Evolutionary conservation across 148 eudicot genomes (phyloP).

Genomic region (Chenopodium berlandieri): DNA sequence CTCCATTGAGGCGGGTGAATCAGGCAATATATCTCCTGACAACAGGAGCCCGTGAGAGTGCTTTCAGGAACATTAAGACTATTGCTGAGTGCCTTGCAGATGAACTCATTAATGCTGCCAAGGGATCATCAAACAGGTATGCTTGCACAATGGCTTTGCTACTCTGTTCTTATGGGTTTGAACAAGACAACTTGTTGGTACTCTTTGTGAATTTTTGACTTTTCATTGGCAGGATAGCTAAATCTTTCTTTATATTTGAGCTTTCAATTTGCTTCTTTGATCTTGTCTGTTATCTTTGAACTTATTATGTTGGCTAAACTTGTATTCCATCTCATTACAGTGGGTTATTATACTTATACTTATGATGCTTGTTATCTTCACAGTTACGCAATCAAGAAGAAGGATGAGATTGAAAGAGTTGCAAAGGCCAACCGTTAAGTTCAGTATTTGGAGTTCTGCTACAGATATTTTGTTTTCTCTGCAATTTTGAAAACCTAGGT

Average conservation of each 20-base stretch:
- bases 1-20: slow-evolving; percentile 36
- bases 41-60: slow-evolving; percentile 40
- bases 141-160: neutral
- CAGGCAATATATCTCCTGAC: slow-evolving; percentile 37
- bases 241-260: too few species aligned
- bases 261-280: too few species aligned
- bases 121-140: slow-evolving; percentile 41
- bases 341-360: neutral
- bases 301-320: too few species aligned
- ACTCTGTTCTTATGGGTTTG: neutral
- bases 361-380: neutral
- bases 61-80: slow-evolving; percentile 39
- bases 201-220: neutral
- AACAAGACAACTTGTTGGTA: neutral
- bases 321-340: too few species aligned
- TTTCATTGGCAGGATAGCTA: too few species aligned
- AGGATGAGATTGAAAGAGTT: slow-evolving; percentile 39
- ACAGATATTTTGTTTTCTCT: neutral
- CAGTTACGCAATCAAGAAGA: slow-evolving; percentile 41
- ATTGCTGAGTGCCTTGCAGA: slow-evolving; percentile 40
- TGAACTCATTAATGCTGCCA: slow-evolving; percentile 39
- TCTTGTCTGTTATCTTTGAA: neutral
- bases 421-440: slow-evolving; percentile 39
- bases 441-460: neutral
- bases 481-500: neutral